Evolutionary conservation across 371 early-diverging fungal genomes (phyloP).

Genomic region (Mucor piriformis): DNA sequence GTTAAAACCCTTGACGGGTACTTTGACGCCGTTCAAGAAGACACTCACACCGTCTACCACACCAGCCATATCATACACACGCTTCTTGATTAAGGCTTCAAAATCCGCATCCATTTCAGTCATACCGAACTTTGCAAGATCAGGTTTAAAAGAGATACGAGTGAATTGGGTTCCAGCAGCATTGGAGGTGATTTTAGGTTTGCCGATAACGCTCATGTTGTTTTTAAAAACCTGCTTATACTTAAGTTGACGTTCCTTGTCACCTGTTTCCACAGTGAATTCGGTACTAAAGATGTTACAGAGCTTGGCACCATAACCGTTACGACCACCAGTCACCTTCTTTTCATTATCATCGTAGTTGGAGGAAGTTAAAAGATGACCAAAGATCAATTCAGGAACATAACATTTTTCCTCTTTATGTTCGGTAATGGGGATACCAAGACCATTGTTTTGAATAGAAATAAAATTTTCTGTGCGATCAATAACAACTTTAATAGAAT

Average conservation of each 20-base stretch:
- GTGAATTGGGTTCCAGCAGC: constrained; percentile 78
- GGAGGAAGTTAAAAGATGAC: constrained; percentile 97
- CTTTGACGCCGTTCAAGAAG: constrained; percentile 86
- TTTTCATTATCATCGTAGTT: constrained; percentile 99
- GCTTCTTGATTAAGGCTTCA: constrained; percentile 88
- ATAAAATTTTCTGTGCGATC: constrained; percentile 82
- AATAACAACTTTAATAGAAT: constrained; percentile 90
- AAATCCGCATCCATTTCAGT: constrained; percentile 87
- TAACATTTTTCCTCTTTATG: constrained; percentile 95
- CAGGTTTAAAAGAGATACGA: constrained; percentile 96
- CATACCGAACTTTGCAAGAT: constrained; percentile 95
- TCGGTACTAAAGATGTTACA: constrained; percentile 98
- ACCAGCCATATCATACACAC: constrained; percentile 98
- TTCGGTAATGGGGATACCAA: constrained; percentile 97
- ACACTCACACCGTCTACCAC: constrained; percentile 90
- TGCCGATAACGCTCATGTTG: constrained; percentile 84
- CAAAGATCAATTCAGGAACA: constrained; percentile 99
- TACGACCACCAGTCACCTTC: constrained; percentile 99
- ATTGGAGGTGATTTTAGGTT: constrained; percentile 76
- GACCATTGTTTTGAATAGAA: constrained; percentile 96
- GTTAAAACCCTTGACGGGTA: constrained; percentile 89
- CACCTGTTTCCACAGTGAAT: constrained; percentile 98
- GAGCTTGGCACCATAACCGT: constrained; percentile 99
- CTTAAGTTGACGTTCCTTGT: constrained; percentile 71
- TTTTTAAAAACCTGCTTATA: constrained; percentile 87